Evolutionary conservation across 371 early-diverging fungal species (phyloP), one percentile per base, ranked within the genome.

Genomic region (Apophysomyces trapeziformis): DNA sequence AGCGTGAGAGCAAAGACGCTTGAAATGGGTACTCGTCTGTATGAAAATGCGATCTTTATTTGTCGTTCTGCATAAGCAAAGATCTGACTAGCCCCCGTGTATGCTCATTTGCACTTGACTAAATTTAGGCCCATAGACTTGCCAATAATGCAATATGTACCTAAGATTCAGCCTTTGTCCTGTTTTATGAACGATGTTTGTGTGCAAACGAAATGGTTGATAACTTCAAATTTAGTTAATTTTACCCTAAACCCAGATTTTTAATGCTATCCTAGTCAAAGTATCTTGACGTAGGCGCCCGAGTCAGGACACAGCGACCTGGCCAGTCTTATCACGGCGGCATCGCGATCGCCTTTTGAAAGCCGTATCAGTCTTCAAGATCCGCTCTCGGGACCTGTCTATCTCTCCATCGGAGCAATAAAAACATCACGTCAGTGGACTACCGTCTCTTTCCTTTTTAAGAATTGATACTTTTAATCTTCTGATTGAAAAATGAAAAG

Each of bases 321-420:
- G 21, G 54, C 21, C 54, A 21, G 54, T 21, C 54, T 50, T 50
- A 50, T 50, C 54, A 50, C 54, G 21, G 54, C 54, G 54, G 54
- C 54, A 50, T 50, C 54, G 54, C 54, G 54, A 50, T 50, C 54
- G 54, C 54, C 32, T 50, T 26, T 50, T 50, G 54, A 50, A 50
- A 50, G 54, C 54, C 54, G 54, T 50, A 50, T 50, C 54, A 50
- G 54, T 50, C 54, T 50, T 50, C 54, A 50, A n/a, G 21, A 18
- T 50, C 54, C 54, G 54, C 54, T 50, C 54, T 50, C 54, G 54
- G 54, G 54, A 21, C 54, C 54, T 50, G 54, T 50, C 54, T 50
- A 50, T 50, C 54, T 50, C 54, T n/a, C 54, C 5, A 18, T 50
- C 54, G 54, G 54, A 50, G 54, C 16, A 50, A 16, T 50, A 50